Evolutionary conservation across 108 stramenopile genomes (phyloP), one percentile per base, ranked within the genome.

Genomic region (Pseudonitzschia pungens): DNA sequence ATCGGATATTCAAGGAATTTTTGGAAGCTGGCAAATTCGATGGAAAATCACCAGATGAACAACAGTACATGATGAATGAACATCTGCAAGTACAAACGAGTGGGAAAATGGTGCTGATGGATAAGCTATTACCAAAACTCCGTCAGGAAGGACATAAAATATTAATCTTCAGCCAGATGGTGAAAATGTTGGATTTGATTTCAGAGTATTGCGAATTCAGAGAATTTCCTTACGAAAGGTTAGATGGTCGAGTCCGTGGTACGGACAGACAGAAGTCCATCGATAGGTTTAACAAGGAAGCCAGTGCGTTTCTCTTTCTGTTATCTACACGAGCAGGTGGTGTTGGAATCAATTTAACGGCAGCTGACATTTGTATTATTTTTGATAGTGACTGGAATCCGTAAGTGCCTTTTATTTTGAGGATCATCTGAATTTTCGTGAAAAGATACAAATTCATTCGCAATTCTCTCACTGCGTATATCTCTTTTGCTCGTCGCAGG

Each of bases 301-400:
- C 77, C 27, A 85, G 95, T 41, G 85, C 90, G 59, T 99, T 99
- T 73, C 69, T 98, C 6, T 98, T 99, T 71, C 72, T 99, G 28
- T 80, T 99, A 21, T 95, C 93, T 0, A 84, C 83, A 24, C 67
- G 84, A 22, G 81, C 84, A 0, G 80, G 99, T 43, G 99, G 99
- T n/a, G 98, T 98, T 50, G 99, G 99, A 43, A 99, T 99, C 84
- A 99, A 99, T 77, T 79, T 99, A 33, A 98, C 97, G 16, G 97
- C 99, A 8, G 99, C 99, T 1, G 92, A 96, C 77, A 85, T 83
- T 3, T 87, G 92, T 63, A 89, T 89, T 60, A 93, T 96, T 55
- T 92, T 90, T 70, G 91, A 96, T 73, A 87, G 86, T 66, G 99
- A 99, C 74, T 99, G 99, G 99, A 99, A 99, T 73, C 99, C 99